Evolutionary conservation across 2,329 filamentous ascomycete species (phyloP).

Genomic region (Fusarium sp.): DNA sequence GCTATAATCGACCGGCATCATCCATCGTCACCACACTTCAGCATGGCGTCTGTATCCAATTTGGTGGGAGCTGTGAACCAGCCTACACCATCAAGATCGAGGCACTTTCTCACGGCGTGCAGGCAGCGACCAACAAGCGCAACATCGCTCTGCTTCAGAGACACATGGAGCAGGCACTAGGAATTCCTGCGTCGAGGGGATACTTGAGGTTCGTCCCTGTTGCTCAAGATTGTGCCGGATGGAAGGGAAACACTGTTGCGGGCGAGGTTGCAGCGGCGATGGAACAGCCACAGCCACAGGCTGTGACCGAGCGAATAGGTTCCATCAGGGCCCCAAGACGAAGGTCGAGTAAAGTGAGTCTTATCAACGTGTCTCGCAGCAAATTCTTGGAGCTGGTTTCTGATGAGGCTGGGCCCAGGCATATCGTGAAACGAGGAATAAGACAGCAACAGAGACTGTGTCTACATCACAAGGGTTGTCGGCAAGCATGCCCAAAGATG

Average conservation of each 20-base stretch:
- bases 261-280: slow-evolving; percentile 61
- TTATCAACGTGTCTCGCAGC: too few relatives aligned
- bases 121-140: slow-evolving; percentile 79
- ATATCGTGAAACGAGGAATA: slow-evolving; percentile 11
- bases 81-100: slow-evolving; percentile 81
- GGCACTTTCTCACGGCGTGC: slow-evolving; percentile 73
- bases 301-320: slow-evolving; percentile 6
- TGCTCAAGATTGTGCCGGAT: slow-evolving; percentile 75
- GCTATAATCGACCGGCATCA: slow-evolving; percentile 78
- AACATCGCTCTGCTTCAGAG: slow-evolving; percentile 80
- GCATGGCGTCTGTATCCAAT: slow-evolving; percentile 77
- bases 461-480: neutral
- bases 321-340: slow-evolving; percentile 19
- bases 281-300: slow-evolving; percentile 8
- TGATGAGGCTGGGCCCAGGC: slow-evolving; percentile 14
- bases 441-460: neutral
- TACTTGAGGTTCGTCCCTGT: slow-evolving; percentile 77
- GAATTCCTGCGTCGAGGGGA: slow-evolving; percentile 72
- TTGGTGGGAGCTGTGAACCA: slow-evolving; percentile 78
- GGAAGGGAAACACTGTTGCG: slow-evolving; percentile 73
- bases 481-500: neutral
- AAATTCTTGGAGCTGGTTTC: neutral
- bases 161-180: slow-evolving; percentile 76
- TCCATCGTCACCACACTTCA: slow-evolving; percentile 80
- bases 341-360: slow-evolving; percentile 33